These are phyloP conservation scores for Rhytidiadelphus loreus DNA, from an alignment of 225 moss, liverwort and hornwort species.

Conservation along the genomic window DNA sequence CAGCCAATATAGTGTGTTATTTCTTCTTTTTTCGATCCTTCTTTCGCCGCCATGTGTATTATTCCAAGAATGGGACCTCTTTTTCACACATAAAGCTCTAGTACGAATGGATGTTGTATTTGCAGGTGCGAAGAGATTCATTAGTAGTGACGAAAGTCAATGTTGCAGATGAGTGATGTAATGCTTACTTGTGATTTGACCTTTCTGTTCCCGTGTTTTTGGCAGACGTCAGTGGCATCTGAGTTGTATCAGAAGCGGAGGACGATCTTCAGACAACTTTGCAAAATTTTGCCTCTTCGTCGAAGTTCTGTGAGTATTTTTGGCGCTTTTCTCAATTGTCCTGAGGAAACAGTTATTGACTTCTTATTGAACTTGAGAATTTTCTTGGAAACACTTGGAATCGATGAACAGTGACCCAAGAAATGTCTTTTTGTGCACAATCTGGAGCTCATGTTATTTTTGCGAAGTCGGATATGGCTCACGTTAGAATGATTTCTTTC, in stretches of 20 bases:
- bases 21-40: background rate
- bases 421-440: background rate
- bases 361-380: background rate
- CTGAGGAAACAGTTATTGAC: background rate
- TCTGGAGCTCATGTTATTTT: background rate
- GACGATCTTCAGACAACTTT: constrained; percentile 65
- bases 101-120: background rate
- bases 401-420: background rate
- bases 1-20: background rate
- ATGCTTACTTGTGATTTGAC: background rate
- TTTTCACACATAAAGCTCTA: background rate
- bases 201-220: background rate
- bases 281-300: constrained; percentile 81
- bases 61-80: background rate
- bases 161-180: background rate
- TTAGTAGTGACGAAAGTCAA: background rate
- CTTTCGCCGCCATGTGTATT: background rate
- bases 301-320: constrained; percentile 51
- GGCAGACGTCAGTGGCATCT: constrained; percentile 64
- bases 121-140: background rate
- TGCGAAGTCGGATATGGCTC: background rate
- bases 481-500: background rate
- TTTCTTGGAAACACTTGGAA: background rate
- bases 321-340: background rate
- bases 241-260: constrained; percentile 77